A percentile compares a stretch with the other conserved stretches of the same genome.
phyloP scores from a whole-genome alignment of 129 eudicot species.

The Pittosporum tobira region DNA sequence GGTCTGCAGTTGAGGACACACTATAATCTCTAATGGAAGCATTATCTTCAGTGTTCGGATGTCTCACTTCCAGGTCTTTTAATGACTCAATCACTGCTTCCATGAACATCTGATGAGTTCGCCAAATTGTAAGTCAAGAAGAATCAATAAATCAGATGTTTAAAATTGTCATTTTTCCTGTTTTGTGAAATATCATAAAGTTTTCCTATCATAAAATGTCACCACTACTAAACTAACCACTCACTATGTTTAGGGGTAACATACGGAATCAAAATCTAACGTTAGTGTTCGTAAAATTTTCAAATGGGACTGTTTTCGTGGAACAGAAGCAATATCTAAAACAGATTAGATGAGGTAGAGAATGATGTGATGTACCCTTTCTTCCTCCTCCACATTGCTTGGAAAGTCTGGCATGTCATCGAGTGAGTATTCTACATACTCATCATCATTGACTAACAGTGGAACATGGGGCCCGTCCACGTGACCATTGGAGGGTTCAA shows the following conservation, averaged over 20 bases:
- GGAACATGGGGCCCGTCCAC: slow-evolving; percentile 44
- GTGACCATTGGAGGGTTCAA: slow-evolving; percentile 62
- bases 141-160: too few species aligned
- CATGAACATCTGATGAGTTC: slow-evolving; percentile 63
- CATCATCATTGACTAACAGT: slow-evolving; percentile 53
- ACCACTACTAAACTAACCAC: too few species aligned
- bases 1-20: slow-evolving; percentile 7
- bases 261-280: too few species aligned
- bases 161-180: too few species aligned
- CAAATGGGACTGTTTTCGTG: too few species aligned
- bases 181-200: too few species aligned
- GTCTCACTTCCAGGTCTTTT: slow-evolving; percentile 47
- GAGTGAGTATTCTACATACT: slow-evolving; percentile 81
- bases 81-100: slow-evolving; percentile 69
- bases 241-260: too few species aligned
- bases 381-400: slow-evolving; percentile 76
- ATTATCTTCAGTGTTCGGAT: slow-evolving; percentile 23
- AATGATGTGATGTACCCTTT: slow-evolving; percentile 44
- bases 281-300: too few species aligned
- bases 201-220: too few species aligned
- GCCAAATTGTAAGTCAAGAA: background rate
- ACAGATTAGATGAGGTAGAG: background rate
- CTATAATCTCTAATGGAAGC: background rate
- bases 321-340: too few species aligned
- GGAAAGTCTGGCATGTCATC: slow-evolving; percentile 65